Base-by-base conservation (phyloP, 495 filamentous ascomycete species). In the Penicillium riverlandense region DNA sequence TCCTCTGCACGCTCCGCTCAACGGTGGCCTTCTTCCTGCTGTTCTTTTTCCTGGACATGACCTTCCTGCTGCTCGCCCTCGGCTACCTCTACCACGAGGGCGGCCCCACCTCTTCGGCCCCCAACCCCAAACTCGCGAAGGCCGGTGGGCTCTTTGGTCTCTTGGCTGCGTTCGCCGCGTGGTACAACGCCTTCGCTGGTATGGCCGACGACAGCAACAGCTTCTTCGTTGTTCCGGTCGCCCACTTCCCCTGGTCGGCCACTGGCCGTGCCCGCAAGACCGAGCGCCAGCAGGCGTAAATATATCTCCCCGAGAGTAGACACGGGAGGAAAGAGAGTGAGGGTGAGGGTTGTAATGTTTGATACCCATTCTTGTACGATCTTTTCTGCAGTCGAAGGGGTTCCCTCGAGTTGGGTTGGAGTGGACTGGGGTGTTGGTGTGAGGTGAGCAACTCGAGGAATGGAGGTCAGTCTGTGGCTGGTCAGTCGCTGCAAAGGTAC, bases 161-260 rank as follows among this genome's bases (percentile, higher is more conserved):
- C 55, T 51, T 96, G 14, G 83, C 90, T 11, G 90, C 90, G 2
- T 96, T 98, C 66, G 58, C 89, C 40, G 90, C 90, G 7, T 96
- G 91, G 92, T 96, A 96, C 70, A 95, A 96, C 61, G 91, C 92
- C 29, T 75, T 96, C 47, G 92, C 90, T 37, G 91, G 92, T 89
- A 83, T 97, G 55, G 86, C 84, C 48, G 92, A 97, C 57, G 73
- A 65, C 46, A 77, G 72, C 71, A 89, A 85, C 77, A 91, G 87
- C 66, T 97, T 97, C 86, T 96, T 98, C 79, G 76, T 92, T 61
- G 75, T 95, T 53, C 90, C 90, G 42, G 92, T 96, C 54, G 79
- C 82, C 50, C 92, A 96, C 79, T 96, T 98, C 80, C 92, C 91
- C 33, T 96, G 92, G 92, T 90, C 85, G 30, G 85, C 88, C 56